Conservation (phyloP, 768 basidiomycete species). For the Tricholoma saponaceum region DNA sequence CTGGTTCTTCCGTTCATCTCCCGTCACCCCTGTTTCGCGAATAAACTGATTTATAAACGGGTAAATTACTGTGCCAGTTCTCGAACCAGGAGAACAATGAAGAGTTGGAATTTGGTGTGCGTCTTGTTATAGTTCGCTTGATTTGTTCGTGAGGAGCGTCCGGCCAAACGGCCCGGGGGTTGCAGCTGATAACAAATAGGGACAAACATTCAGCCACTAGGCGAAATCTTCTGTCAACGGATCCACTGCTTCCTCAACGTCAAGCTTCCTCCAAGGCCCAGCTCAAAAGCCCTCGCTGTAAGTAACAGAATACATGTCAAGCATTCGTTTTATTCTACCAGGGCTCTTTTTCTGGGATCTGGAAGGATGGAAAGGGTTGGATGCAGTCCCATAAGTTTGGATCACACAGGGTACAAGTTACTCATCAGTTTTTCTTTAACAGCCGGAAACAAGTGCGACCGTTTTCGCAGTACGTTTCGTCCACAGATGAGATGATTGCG, state of each 20-base stretch:
- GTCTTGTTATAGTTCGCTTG: neutral
- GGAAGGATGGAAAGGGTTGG: slow-evolving; percentile 30
- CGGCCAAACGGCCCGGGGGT: neutral
- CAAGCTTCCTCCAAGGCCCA: slow-evolving; percentile 33
- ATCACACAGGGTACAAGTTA: slow-evolving; percentile 29
- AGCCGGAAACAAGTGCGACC: slow-evolving; percentile 39
- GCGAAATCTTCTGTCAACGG: slow-evolving; percentile 12
- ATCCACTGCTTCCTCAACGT: slow-evolving; percentile 29
- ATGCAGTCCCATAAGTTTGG: slow-evolving; percentile 30
- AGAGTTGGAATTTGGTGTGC: slow-evolving; percentile 30
- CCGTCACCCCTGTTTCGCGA: slow-evolving; percentile 40
- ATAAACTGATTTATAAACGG: slow-evolving; percentile 45
- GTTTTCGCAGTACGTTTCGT: slow-evolving; percentile 33
- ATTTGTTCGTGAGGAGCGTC: neutral
- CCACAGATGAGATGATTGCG: neutral
- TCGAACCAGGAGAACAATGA: slow-evolving; percentile 36
- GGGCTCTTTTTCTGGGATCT: slow-evolving; percentile 21
- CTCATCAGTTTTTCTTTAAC: slow-evolving; percentile 12
- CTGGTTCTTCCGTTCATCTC: slow-evolving; percentile 41
- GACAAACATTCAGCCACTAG: slow-evolving; percentile 15
- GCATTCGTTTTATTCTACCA: slow-evolving; percentile 14
- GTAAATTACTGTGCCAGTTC: slow-evolving; percentile 40
- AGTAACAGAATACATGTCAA: slow-evolving; percentile 26
- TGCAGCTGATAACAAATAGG: slow-evolving; percentile 2
- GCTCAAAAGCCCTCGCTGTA: slow-evolving; percentile 36